Percentiles rank a stretch among this genome's conserved stretches.
phyloP scores from a whole-genome alignment of 2,329 filamentous ascomycete species.

The Hymenotorrendiella dingleyae region DNA sequence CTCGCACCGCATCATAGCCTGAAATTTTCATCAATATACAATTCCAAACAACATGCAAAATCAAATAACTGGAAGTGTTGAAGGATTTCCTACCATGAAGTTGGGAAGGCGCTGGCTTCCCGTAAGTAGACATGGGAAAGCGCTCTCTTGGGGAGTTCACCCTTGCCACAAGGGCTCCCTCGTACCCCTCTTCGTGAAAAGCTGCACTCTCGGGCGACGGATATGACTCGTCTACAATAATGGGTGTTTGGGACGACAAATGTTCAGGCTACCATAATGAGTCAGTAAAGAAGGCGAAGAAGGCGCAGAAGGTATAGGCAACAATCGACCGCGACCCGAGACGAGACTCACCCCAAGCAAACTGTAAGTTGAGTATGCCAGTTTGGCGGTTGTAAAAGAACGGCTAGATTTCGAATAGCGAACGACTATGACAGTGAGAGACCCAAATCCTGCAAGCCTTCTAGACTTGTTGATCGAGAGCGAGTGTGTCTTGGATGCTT shows the following conservation, averaged over 20 bases:
- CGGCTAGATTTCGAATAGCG: constrained; percentile 1
- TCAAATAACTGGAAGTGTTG: not conserved
- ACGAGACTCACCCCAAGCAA: constrained; percentile 28
- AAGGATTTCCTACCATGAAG: constrained; percentile 64
- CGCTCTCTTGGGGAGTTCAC: constrained; percentile 27
- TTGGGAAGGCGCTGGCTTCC: constrained; percentile 68
- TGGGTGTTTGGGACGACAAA: constrained; percentile 25
- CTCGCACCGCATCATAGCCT: constrained; percentile 29
- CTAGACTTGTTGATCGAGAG: no score
- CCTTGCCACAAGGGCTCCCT: constrained; percentile 31
- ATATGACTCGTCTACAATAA: constrained; percentile 32
- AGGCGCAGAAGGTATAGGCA: not conserved
- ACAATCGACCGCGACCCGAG: constrained; percentile 1
- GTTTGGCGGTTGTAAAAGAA: constrained; percentile 26
- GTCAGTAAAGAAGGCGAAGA: constrained; percentile 18
- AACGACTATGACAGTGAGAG: not conserved
- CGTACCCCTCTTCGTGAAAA: constrained; percentile 32
- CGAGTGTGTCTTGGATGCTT: no score
- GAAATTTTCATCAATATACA: constrained; percentile 1
- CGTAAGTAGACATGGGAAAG: constrained; percentile 76
- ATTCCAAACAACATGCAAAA: no score
- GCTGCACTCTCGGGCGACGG: constrained; percentile 31
- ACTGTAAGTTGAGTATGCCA: constrained; percentile 31
- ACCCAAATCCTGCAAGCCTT: no score
- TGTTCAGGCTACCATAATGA: constrained; percentile 24